Evolutionary conservation across 352 stramenopile genomes (phyloP).

Genomic region (Phytophthora kernoviae): DNA sequence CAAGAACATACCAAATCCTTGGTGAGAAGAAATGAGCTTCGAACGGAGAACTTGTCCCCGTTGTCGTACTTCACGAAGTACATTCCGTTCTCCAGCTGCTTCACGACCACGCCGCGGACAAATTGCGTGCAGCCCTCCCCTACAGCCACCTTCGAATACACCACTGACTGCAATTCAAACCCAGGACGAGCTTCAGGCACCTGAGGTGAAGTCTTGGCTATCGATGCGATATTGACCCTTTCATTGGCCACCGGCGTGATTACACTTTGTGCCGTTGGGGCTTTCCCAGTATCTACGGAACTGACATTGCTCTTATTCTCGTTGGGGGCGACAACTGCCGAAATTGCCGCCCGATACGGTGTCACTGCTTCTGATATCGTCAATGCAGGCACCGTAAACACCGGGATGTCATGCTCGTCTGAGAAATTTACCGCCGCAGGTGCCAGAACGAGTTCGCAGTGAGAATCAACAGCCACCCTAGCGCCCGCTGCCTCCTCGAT

Average conservation of each 20-base stretch:
- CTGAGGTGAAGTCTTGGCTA: constrained; percentile 1
- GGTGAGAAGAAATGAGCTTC: constrained; percentile 48
- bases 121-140: constrained; percentile 44
- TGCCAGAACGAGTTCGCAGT: background rate
- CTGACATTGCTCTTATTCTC: background rate
- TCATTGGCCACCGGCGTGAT: background rate
- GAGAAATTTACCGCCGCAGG: constrained; percentile 11
- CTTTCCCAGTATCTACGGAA: constrained; percentile 6
- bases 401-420: constrained; percentile 29
- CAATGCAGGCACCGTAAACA: constrained; percentile 26
- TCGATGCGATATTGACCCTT: background rate
- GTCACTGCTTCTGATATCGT: constrained; percentile 13
- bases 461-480: constrained; percentile 20
- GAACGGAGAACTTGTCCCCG: constrained; percentile 54
- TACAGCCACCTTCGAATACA: constrained; percentile 53
- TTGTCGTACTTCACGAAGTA: constrained; percentile 67
- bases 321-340: constrained; percentile 27
- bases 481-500: constrained; percentile 28
- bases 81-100: constrained; percentile 42
- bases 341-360: constrained; percentile 40
- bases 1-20: constrained; percentile 44
- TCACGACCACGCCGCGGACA: constrained; percentile 46
- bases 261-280: background rate
- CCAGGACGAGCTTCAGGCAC: constrained; percentile 12
- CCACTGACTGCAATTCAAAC: constrained; percentile 38